Evolutionary conservation across 495 filamentous ascomycete species (phyloP).

Genomic region (Hypoxylon crocopeplum): DNA sequence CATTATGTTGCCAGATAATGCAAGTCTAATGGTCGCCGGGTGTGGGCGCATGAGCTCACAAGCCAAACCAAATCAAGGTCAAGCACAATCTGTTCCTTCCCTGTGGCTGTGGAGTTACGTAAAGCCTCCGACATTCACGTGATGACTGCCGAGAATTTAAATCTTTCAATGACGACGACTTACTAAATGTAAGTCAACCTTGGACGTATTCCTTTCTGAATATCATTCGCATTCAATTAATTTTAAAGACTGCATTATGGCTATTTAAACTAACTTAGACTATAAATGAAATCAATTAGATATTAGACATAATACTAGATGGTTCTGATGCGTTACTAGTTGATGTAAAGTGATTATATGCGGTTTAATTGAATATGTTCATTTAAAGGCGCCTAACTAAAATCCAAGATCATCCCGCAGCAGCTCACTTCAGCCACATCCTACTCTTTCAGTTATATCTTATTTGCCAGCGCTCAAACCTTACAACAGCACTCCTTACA

Average conservation of each 20-base stretch:
- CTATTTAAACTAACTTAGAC: too few species aligned
- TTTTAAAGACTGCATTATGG: too few species aligned
- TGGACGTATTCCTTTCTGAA: too few species aligned
- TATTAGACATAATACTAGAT: too few species aligned
- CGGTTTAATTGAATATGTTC: constrained; percentile 5
- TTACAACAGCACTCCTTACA: constrained; percentile 12
- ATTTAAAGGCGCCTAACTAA: not conserved
- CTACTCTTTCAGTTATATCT: too few species aligned
- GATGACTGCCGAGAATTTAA: not conserved
- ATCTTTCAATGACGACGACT: not conserved
- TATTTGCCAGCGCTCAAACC: too few species aligned
- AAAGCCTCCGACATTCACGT: not conserved
- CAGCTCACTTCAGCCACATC: too few species aligned
- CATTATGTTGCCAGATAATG: constrained; percentile 45
- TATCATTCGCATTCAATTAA: too few species aligned
- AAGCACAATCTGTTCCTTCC: constrained; percentile 27
- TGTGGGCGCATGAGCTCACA: constrained; percentile 26
- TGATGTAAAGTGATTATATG: too few species aligned
- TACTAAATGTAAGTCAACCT: too few species aligned
- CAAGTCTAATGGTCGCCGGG: constrained; percentile 26
- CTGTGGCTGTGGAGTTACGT: not conserved
- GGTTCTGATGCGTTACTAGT: too few species aligned
- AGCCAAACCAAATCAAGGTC: constrained; percentile 27
- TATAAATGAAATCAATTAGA: too few species aligned
- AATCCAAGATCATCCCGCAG: not conserved